A percentile compares a stretch with the other conserved stretches of the same genome.
phyloP scores from a whole-genome alignment of 257 asterid species.

The Nicotiana attenuata region DNA sequence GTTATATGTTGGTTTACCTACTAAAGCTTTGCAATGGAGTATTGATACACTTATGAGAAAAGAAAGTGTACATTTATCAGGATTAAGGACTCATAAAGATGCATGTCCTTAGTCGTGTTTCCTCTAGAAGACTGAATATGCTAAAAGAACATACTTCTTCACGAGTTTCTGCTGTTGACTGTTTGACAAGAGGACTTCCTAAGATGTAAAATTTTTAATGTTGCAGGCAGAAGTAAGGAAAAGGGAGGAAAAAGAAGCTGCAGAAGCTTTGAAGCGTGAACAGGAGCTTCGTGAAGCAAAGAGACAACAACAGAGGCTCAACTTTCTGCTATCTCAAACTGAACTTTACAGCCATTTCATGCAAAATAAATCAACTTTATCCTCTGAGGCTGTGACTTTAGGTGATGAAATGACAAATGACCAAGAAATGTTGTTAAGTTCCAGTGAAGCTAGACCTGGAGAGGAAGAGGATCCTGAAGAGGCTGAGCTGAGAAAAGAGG shows the following conservation, averaged over 20 bases:
- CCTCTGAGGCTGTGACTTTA: slow-evolving; percentile 47
- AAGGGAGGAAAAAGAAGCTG: slow-evolving; percentile 98
- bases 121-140: not conserved
- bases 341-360: slow-evolving; percentile 98
- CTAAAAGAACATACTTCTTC: not conserved
- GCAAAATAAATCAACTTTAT: slow-evolving; percentile 75
- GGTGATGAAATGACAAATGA: slow-evolving; percentile 50
- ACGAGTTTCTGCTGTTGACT: slow-evolving; percentile 5
- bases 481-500: slow-evolving; percentile 90
- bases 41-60: not conserved
- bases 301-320: slow-evolving; percentile 98
- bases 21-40: slow-evolving; percentile 5
- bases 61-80: not conserved
- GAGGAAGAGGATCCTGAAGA: slow-evolving; percentile 90
- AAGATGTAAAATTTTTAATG: slow-evolving; percentile 19
- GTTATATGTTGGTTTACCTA: not conserved
- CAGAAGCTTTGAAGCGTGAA: slow-evolving; percentile 97
- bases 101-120: not conserved
- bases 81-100: not conserved
- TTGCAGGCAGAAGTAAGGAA: slow-evolving; percentile 91
- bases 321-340: slow-evolving; percentile 92
- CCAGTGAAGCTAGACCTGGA: slow-evolving; percentile 54
- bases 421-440: slow-evolving; percentile 37
- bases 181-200: not conserved
- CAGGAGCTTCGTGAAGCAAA: slow-evolving; percentile 99